phyloP scores from a whole-genome alignment of 2,329 filamentous ascomycete species.

The Laburnicola sp. region DNA sequence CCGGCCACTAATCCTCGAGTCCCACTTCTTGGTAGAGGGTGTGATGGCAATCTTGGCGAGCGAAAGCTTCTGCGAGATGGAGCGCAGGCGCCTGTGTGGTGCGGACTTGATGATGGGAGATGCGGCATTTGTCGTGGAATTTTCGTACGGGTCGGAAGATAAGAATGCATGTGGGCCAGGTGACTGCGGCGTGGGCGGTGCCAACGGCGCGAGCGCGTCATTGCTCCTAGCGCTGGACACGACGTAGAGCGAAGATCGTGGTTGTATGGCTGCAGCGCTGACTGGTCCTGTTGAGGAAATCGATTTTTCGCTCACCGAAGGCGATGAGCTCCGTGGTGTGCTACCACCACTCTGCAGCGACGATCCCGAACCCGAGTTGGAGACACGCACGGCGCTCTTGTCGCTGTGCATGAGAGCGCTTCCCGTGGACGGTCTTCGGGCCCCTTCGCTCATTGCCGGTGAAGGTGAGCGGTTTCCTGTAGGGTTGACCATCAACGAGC shows the following conservation, averaged over 20 bases:
- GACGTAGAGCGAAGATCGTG: conserved; percentile 36
- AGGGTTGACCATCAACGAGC: conserved; percentile 30
- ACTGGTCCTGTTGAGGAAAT: conserved; percentile 21
- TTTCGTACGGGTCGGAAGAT: conserved; percentile 44
- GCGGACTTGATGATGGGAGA: conserved; percentile 40
- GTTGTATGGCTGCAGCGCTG: conserved; percentile 22
- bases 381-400: conserved; percentile 23
- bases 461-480: conserved; percentile 28
- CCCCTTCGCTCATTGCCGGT: conserved; percentile 24
- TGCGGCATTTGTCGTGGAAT: conserved; percentile 29
- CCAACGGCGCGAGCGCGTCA: conserved; percentile 27
- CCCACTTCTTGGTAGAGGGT: conserved; percentile 39
- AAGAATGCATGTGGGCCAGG: conserved; percentile 42
- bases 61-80: conserved; percentile 43
- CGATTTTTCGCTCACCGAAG: conserved; percentile 22
- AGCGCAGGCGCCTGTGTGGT: conserved; percentile 43
- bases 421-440: conserved; percentile 23
- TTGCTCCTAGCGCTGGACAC: conserved; percentile 20
- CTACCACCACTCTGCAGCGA: conserved; percentile 22
- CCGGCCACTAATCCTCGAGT: conserved; percentile 28
- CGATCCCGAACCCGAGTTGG: conserved; percentile 30
- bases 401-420: conserved; percentile 20
- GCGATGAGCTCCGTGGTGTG: conserved; percentile 32
- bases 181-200: conserved; percentile 34
- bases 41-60: conserved; percentile 44